phyloP scores from a whole-genome alignment of 2,329 filamentous ascomycete genomes.

The Fonsecaea monophora region DNA sequence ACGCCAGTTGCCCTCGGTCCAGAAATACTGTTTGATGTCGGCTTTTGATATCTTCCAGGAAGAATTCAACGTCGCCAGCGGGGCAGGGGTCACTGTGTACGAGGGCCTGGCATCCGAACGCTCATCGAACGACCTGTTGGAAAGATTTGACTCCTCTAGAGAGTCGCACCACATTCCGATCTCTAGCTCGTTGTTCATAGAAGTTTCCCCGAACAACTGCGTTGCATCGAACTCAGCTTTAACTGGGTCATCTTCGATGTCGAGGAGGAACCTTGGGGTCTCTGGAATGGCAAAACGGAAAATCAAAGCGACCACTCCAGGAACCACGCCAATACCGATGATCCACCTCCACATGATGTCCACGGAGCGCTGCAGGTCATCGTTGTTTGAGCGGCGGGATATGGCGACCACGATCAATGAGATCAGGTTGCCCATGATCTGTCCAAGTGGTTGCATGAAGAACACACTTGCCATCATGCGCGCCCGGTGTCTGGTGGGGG shows the following conservation, averaged over 20 bases:
- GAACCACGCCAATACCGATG: constrained; percentile 69
- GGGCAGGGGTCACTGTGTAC: constrained; percentile 34
- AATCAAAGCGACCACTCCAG: constrained; percentile 67
- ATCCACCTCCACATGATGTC: constrained; percentile 73
- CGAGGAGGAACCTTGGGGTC: constrained; percentile 69
- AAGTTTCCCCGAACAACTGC: constrained; percentile 59
- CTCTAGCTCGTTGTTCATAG: constrained; percentile 38
- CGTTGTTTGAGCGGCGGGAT: constrained; percentile 39
- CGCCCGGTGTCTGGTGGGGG: constrained; percentile 66
- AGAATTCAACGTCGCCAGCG: constrained; percentile 50
- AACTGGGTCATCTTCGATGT: constrained; percentile 67
- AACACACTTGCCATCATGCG: constrained; percentile 73
- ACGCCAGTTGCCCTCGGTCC: constrained; percentile 53
- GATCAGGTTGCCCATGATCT: constrained; percentile 69
- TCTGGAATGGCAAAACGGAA: constrained; percentile 73
- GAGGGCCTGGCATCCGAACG: constrained; percentile 24
- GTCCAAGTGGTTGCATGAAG: constrained; percentile 72
- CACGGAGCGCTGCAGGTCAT: constrained; percentile 50
- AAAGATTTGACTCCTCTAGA: constrained; percentile 39
- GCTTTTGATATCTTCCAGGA: constrained; percentile 48
- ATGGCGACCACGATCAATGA: constrained; percentile 56
- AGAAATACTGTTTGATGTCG: constrained; percentile 52
- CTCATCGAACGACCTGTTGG: constrained; percentile 38
- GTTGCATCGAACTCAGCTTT: constrained; percentile 67
- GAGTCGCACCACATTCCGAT: constrained; percentile 37